Evolutionary conservation across 331 rosid genomes (phyloP), one percentile per base, ranked within the genome.

Genomic region (Phaseolus coccineus): DNA sequence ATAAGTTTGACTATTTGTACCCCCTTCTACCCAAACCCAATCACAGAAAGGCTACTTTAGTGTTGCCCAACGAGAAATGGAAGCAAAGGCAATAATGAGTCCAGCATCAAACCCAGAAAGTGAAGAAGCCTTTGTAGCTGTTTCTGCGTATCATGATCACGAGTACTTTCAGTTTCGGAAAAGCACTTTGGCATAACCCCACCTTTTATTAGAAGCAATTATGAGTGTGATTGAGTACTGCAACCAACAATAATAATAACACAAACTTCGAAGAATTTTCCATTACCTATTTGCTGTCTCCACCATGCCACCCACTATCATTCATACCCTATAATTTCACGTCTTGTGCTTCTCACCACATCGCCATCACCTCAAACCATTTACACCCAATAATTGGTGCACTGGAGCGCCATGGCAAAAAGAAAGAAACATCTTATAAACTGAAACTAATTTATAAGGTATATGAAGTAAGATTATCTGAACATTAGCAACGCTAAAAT

Each of bases 241-340:
- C 64, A 37, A n/a, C 76, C 71, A 58, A 58, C 73, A 28, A 74
- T 71, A 76, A 35, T 28, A 74, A 56, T 73, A 68, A 56, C 58
- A 53, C 77, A 69, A 77, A 69, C 77, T 50, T 74, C 62, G 69
- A 78, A 74, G 30, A 25, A 67, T 28, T 78, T 73, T 73, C 79
- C 83, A 77, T 77, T 52, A 52, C 39, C 22, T 16, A 51, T 81
- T 73, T 16, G 22, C 71, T 81, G 81, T 77, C 81, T 68, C 81
- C 80, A 62, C 71, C 80, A 70, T 81, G 73, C 75, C 78, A 71
- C 71, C 66, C 86, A 79, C 89, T 66, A 55, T 62, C 73, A 71
- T 47, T 71, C 62, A 30, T 11, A 1, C 53, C 15, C 77, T 46
- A 73, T 74, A 13, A 74, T 85, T 69, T 51, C 78, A 51, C 61